phyloP scores from a whole-genome alignment of 106 monocot species.

The Dactylorhiza incarnata region DNA sequence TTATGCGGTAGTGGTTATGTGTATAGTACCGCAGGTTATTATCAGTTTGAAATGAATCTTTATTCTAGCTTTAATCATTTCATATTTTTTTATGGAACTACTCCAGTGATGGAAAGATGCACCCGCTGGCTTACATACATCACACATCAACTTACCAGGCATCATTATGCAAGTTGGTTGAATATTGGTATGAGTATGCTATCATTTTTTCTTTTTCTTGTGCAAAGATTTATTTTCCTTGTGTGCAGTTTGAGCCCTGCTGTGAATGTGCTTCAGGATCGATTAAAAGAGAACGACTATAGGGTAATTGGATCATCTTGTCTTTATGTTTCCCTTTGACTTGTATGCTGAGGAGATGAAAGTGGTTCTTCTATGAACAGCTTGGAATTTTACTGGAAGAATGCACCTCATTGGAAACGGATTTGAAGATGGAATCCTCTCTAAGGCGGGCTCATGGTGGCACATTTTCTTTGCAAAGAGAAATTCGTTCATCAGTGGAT shows the following conservation, averaged over 20 bases:
- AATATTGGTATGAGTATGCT: constrained; percentile 47
- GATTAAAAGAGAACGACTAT: constrained; percentile 67
- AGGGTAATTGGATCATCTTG: constrained; percentile 34
- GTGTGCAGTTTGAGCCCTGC: constrained; percentile 73
- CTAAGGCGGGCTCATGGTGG: neutral
- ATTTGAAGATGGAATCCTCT: neutral
- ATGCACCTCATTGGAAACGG: neutral
- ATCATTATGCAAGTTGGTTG: constrained; percentile 95
- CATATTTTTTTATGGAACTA: constrained; percentile 12
- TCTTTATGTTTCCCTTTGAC: neutral
- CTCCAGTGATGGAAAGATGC: constrained; percentile 70
- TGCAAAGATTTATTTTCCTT: neutral
- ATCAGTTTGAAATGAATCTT: neutral
- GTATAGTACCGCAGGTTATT: neutral
- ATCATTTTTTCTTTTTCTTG: neutral
- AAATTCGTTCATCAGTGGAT: constrained; percentile 10
- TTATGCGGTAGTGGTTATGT: constrained; percentile 32
- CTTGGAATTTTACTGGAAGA: constrained; percentile 6
- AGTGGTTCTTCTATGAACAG: neutral
- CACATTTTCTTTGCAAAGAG: constrained; percentile 1
- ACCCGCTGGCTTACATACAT: constrained; percentile 87
- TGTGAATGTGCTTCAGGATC: constrained; percentile 62
- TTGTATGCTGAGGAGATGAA: neutral
- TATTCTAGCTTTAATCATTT: neutral
- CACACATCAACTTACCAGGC: constrained; percentile 92